A percentile compares a stretch with the other conserved stretches of the same genome.
These are phyloP conservation scores for Psilocybe cubensis DNA, from an alignment of 768 basidiomycete species.

Conservation along the genomic window DNA sequence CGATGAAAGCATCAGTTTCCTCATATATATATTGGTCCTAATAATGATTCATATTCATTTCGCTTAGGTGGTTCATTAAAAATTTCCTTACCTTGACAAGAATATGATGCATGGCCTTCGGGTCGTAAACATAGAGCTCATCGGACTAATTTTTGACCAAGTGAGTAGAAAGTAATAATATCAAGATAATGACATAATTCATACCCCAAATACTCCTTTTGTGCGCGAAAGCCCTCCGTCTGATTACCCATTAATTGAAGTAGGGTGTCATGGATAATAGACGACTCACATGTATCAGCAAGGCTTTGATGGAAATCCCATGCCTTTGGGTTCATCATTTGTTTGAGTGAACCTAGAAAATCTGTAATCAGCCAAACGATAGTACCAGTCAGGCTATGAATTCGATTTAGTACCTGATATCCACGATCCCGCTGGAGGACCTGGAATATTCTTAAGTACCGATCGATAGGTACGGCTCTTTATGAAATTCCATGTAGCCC, in stretches of 20 bases:
- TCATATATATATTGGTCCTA: constrained; percentile 36
- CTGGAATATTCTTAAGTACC: constrained; percentile 40
- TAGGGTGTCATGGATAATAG: not conserved
- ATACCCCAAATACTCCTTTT: constrained; percentile 36
- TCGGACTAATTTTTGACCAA: constrained; percentile 22
- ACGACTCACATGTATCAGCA: constrained; percentile 8
- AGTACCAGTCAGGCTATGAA: too few species aligned
- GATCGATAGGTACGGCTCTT: constrained; percentile 9
- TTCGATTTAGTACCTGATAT: constrained; percentile 38
- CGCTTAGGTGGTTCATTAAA: not conserved
- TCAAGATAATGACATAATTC: not conserved
- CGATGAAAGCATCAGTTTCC: constrained; percentile 27
- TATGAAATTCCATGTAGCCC: constrained; percentile 14
- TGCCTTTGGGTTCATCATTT: constrained; percentile 8
- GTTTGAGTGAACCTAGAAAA: constrained; percentile 8
- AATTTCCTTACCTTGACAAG: constrained; percentile 35
- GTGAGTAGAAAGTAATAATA: not conserved
- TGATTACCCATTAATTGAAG: constrained; percentile 1
- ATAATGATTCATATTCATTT: not conserved
- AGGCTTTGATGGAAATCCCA: constrained; percentile 15
- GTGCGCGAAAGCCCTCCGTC: constrained; percentile 34
- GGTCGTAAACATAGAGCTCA: constrained; percentile 45
- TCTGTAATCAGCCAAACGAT: too few species aligned
- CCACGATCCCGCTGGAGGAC: constrained; percentile 37
- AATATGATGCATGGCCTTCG: constrained; percentile 48